These are phyloP conservation scores for Ustilago loliicola DNA, from an alignment of 1,284 basidiomycete species.

Conservation along the genomic window DNA sequence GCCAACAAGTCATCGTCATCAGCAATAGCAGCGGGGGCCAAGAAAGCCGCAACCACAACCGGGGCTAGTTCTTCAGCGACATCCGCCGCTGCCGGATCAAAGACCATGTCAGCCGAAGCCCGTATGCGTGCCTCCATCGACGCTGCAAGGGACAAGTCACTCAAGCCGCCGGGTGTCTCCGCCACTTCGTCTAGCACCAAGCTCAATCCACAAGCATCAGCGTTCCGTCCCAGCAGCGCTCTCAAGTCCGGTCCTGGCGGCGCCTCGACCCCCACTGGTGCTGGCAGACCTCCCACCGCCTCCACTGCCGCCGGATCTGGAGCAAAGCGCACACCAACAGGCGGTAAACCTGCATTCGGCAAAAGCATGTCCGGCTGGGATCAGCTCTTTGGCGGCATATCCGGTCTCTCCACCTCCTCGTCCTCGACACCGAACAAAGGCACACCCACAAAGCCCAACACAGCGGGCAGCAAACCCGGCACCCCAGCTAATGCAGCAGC, in stretches of 20 bases:
- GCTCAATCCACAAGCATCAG: constrained; percentile 40
- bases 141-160: constrained; percentile 38
- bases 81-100: constrained; percentile 5
- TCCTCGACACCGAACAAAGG: constrained; percentile 15
- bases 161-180: constrained; percentile 17
- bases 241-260: constrained; percentile 14
- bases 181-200: constrained; percentile 17
- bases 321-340: constrained; percentile 17
- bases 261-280: constrained; percentile 21
- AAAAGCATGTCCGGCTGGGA: constrained; percentile 53
- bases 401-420: constrained; percentile 24
- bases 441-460: constrained; percentile 14
- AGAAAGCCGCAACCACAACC: constrained; percentile 10
- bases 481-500: constrained; percentile 3
- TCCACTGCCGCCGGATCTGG: background rate
- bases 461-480: constrained; percentile 9
- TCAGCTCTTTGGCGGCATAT: constrained; percentile 46
- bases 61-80: constrained; percentile 8
- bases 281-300: constrained; percentile 11
- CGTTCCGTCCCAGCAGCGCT: constrained; percentile 33
- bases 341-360: constrained; percentile 45
- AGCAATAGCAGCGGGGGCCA: background rate
- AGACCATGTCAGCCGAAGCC: constrained; percentile 40
- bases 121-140: constrained; percentile 49
- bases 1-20: constrained; percentile 12